A percentile compares a stretch with the other conserved stretches of the same genome.
Conservation (phyloP, 2,329 filamentous ascomycete species). For the Fusarium gaditjirri region DNA sequence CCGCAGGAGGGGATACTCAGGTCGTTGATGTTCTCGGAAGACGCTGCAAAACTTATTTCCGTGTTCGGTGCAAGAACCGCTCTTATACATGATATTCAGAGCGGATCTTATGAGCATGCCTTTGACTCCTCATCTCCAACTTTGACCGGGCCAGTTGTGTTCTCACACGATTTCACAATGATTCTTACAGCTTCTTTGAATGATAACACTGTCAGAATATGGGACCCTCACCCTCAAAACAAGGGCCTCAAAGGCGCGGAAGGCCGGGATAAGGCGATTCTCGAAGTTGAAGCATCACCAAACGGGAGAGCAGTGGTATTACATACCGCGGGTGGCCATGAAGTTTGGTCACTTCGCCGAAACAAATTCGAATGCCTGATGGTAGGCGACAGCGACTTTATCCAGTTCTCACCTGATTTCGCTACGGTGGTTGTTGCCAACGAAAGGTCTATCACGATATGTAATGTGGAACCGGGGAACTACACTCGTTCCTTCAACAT, state of each 20-base stretch:
- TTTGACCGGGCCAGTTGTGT: accelerated
- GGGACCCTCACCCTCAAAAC: accelerated
- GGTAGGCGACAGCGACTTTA: accelerated
- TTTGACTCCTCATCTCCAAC: accelerated
- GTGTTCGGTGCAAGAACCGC: accelerated
- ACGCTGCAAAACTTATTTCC: accelerated
- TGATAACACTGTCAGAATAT: background rate
- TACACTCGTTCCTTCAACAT: accelerated
- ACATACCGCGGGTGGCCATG: accelerated
- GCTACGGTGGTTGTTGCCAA: accelerated
- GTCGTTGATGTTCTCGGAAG: accelerated
- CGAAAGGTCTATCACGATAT: accelerated
- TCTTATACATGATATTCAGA: background rate
- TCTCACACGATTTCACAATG: background rate
- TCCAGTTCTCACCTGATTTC: background rate
- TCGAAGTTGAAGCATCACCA: accelerated
- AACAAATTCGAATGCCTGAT: accelerated
- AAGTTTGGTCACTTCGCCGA: accelerated
- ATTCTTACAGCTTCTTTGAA: background rate
- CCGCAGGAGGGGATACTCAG: accelerated
- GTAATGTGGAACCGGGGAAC: accelerated
- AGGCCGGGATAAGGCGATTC: accelerated
- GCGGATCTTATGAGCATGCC: accelerated
- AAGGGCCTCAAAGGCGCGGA: accelerated
- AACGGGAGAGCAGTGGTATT: background rate